phyloP scores from a whole-genome alignment of 2,329 filamentous ascomycete species.

The Uncinocarpus reesii region DNA sequence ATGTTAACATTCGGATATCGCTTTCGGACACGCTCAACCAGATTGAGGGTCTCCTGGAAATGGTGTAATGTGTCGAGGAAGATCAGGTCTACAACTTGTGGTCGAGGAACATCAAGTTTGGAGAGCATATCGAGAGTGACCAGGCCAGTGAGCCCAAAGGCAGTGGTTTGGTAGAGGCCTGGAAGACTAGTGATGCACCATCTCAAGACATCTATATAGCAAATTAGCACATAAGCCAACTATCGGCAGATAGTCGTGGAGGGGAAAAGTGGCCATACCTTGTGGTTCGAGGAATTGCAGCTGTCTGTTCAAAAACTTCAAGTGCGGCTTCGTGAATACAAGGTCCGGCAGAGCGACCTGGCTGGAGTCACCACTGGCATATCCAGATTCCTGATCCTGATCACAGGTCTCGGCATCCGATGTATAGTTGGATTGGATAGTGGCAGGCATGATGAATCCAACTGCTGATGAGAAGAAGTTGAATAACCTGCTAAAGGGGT shows the following conservation, averaged over 20 bases:
- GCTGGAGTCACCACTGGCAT: slow-evolving; percentile 60
- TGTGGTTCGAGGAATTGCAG: slow-evolving; percentile 77
- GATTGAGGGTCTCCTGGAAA: slow-evolving; percentile 64
- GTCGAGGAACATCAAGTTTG: slow-evolving; percentile 40
- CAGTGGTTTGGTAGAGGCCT: slow-evolving; percentile 76
- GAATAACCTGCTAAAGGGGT: slow-evolving; percentile 1
- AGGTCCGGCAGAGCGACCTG: slow-evolving; percentile 59
- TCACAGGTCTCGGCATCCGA: slow-evolving; percentile 29
- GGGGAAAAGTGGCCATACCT: slow-evolving; percentile 35
- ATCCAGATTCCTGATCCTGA: slow-evolving; percentile 63
- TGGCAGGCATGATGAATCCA: slow-evolving; percentile 28
- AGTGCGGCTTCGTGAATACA: slow-evolving; percentile 75
- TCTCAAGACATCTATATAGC: slow-evolving; percentile 60
- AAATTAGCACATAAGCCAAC: slow-evolving; percentile 7
- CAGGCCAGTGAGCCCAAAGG: slow-evolving; percentile 70
- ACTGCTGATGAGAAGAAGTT: slow-evolving; percentile 6
- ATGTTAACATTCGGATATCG: slow-evolving; percentile 70
- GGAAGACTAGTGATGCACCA: slow-evolving; percentile 90
- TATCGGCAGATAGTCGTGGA: slow-evolving; percentile 10
- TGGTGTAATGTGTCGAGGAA: slow-evolving; percentile 80
- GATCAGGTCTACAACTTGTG: slow-evolving; percentile 46
- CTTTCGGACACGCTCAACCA: slow-evolving; percentile 62
- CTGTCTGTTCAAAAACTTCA: slow-evolving; percentile 83
- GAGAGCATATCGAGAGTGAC: slow-evolving; percentile 64
- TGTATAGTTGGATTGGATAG: slow-evolving; percentile 29